phyloP scores from a whole-genome alignment of 371 early-diverging fungal species.

The Mortierella sp. region DNA sequence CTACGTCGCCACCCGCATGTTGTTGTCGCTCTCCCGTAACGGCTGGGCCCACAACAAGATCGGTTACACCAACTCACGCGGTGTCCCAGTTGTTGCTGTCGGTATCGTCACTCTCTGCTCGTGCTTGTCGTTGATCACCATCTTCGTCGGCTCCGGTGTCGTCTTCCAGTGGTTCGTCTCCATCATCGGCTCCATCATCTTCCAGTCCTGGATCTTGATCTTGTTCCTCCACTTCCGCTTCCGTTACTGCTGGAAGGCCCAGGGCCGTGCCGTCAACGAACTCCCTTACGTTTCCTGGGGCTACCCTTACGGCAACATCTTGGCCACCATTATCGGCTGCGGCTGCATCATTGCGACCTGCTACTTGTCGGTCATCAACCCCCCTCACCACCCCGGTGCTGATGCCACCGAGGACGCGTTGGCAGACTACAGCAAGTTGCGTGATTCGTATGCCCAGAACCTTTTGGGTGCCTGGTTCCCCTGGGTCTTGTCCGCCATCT shows the following conservation, averaged over 20 bases:
- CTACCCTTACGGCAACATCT: slow-evolving; percentile 79
- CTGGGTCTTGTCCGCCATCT: slow-evolving; percentile 36
- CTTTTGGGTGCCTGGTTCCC: slow-evolving; percentile 50
- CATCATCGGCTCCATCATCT: slow-evolving; percentile 79
- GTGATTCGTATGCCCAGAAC: slow-evolving; percentile 34
- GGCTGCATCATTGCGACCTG: slow-evolving; percentile 71
- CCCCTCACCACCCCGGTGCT: slow-evolving; percentile 63
- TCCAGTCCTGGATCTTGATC: slow-evolving; percentile 86
- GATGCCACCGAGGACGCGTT: slow-evolving; percentile 19
- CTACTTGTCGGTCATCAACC: slow-evolving; percentile 59
- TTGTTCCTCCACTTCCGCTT: slow-evolving; percentile 83
- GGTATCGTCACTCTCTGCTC: slow-evolving; percentile 62
- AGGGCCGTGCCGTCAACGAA: slow-evolving; percentile 72
- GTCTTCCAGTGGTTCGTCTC: slow-evolving; percentile 73
- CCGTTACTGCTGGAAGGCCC: slow-evolving; percentile 80
- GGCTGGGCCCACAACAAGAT: slow-evolving; percentile 66
- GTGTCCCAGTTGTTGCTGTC: slow-evolving; percentile 66
- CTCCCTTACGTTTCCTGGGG: slow-evolving; percentile 81
- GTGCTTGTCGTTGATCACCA: slow-evolving; percentile 67
- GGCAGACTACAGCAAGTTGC: neutral
- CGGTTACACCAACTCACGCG: slow-evolving; percentile 61
- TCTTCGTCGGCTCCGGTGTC: slow-evolving; percentile 60
- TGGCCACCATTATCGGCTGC: slow-evolving; percentile 65
- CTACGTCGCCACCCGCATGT: slow-evolving; percentile 67
- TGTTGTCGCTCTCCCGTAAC: slow-evolving; percentile 65